These are phyloP conservation scores for Coniochaeta prunicola DNA, from an alignment of 2,329 filamentous ascomycete genomes.

Conservation along the genomic window DNA sequence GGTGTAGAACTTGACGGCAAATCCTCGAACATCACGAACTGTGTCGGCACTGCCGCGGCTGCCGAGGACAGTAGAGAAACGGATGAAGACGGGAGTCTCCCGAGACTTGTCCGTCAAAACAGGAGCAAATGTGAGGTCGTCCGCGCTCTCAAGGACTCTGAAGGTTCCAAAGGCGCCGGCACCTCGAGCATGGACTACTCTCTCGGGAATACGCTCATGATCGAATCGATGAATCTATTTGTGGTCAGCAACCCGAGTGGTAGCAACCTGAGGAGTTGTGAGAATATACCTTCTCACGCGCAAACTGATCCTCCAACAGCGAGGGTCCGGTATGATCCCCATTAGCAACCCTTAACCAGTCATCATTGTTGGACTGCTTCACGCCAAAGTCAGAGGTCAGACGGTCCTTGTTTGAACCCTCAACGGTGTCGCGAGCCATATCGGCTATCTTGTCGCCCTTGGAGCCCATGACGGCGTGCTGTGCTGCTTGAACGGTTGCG, in stretches of 20 bases:
- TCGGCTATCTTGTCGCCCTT: conserved; percentile 52
- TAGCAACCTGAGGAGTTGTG: background rate
- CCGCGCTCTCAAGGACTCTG: conserved; percentile 55
- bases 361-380: conserved; percentile 65
- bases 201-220: conserved; percentile 36
- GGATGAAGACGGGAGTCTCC: conserved; percentile 59
- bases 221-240: conserved; percentile 66
- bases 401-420: conserved; percentile 48
- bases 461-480: conserved; percentile 31
- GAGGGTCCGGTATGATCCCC: conserved; percentile 58
- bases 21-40: conserved; percentile 75
- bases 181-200: conserved; percentile 25
- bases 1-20: conserved; percentile 72
- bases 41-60: conserved; percentile 73
- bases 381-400: conserved; percentile 75
- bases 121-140: conserved; percentile 55
- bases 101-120: conserved; percentile 30
- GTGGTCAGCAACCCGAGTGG: background rate
- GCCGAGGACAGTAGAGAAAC: conserved; percentile 73
- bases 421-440: conserved; percentile 48
- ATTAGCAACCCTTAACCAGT: conserved; percentile 64
- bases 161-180: conserved; percentile 41
- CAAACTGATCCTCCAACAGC: conserved; percentile 66
- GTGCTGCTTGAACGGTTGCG: conserved; percentile 27
- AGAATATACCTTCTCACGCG: conserved; percentile 61